Base-by-base conservation (phyloP, 2,329 filamentous ascomycete species). In the Fusarium coffeatum region DNA sequence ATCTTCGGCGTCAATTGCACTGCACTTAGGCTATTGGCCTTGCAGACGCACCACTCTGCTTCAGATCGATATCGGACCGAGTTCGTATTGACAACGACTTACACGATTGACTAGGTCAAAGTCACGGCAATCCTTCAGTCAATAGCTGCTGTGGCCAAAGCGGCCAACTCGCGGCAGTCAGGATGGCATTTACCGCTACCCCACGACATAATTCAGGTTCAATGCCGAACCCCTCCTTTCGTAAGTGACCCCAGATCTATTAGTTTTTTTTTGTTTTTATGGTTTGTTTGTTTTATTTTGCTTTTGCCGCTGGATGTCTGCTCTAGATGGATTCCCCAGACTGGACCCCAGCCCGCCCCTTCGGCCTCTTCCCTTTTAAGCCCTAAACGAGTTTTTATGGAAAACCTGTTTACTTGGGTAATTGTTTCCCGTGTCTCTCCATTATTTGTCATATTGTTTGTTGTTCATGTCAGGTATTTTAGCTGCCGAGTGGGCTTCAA, bases 171-270 rank as follows among this genome's bases (percentile, higher is more conserved):
- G 60, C 54, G 55, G 65, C 65, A 51, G 62, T 51, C 56, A 73
- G 45, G 43, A 64, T 64, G 59, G 60, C 59, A 57, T 64, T 64
- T 56, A 57, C 60, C 59, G 49, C 46, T 64, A 57, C 59, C 60
- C 60, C 60, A 58, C 49, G 68, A 70, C 64, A 68, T 60, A 51
- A 59, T 49, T 55, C 62, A 54, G 64, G 59, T 20, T 77, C 83
- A 69, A 78, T 81, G 45, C 83, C 84, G 73, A 79, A 81, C 74
- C 83, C 84, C 64, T 85, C 84, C 55, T 87, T 87, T 76, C 85
- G 85, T 87, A 80, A 79, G 85, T 76, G 59, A 45, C 60, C 59
- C 69, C 61, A 23, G 59, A 56, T 68, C 66, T 51, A 46, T 45
- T 27, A 25, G 15, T 32, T 25, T 11, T 50, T 32, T 25, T 11